A percentile compares a stretch with the other conserved stretches of the same genome.
Evolutionary conservation across 495 filamentous ascomycete species (phyloP).

Genomic region (Hyaloscypha variabilis): DNA sequence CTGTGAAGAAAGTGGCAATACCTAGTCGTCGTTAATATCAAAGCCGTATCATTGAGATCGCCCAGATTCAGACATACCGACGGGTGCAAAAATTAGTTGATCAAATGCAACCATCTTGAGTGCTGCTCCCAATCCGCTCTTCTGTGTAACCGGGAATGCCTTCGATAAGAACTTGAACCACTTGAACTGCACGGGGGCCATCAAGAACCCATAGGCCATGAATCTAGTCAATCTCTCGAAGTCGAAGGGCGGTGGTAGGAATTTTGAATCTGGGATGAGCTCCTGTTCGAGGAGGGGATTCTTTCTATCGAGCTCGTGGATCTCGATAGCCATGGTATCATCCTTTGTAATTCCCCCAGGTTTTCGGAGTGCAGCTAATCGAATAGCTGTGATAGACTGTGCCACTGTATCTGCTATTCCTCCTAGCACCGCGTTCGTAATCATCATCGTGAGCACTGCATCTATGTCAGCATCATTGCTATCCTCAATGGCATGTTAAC

Average conservation of each 20-base stretch:
- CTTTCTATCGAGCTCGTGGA: conserved; percentile 86
- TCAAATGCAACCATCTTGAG: conserved; percentile 91
- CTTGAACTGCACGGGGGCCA: conserved; percentile 95
- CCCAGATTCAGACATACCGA: conserved; percentile 55
- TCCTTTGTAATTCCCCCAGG: conserved; percentile 55
- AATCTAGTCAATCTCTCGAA: conserved; percentile 92
- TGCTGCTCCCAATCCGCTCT: conserved; percentile 69
- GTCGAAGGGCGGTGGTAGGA: conserved; percentile 83
- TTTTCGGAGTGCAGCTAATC: conserved; percentile 65
- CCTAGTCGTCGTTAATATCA: conserved; percentile 45
- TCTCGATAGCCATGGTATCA: conserved; percentile 82
- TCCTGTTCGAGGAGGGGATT: conserved; percentile 69
- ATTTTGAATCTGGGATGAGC: conserved; percentile 63
- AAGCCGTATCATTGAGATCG: neutral
- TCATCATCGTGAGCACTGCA: conserved; percentile 94
- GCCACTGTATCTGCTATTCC: conserved; percentile 95
- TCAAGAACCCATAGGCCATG: conserved; percentile 94
- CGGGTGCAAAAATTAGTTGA: conserved; percentile 93
- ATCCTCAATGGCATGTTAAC: neutral
- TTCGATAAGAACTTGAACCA: conserved; percentile 92
- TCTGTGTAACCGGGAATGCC: conserved; percentile 83
- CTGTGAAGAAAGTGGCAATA: conserved; percentile 88
- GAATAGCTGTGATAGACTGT: conserved; percentile 86
- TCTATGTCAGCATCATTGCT: neutral
- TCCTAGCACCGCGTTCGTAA: conserved; percentile 92